phyloP scores from a whole-genome alignment of 2,329 filamentous ascomycete species.

The Clarireedia sp. region DNA sequence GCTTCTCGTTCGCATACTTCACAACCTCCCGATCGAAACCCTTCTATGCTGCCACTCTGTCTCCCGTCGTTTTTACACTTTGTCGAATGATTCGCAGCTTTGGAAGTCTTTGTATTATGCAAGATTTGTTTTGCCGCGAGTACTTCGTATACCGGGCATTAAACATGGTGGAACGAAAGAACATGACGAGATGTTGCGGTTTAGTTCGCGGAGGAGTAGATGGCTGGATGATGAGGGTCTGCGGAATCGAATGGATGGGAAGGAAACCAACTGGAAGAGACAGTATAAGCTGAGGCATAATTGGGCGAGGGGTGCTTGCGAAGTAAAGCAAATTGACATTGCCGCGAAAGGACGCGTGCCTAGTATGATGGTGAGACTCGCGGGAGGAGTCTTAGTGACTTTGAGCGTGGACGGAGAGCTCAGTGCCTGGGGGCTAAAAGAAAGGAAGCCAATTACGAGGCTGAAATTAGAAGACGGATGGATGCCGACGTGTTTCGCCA shows the following conservation, averaged over 20 bases:
- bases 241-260: conserved; percentile 22
- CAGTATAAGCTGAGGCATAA: conserved; percentile 87
- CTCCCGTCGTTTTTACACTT: conserved; percentile 65
- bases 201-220: conserved; percentile 40
- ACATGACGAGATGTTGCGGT: conserved; percentile 18
- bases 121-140: conserved; percentile 76
- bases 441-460: conserved; percentile 50
- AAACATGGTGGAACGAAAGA: conserved; percentile 29
- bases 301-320: conserved; percentile 78
- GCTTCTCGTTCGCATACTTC: conserved; percentile 75
- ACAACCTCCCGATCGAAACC: conserved; percentile 61
- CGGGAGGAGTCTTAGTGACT: conserved; percentile 70
- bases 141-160: conserved; percentile 65
- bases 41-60: conserved; percentile 57
- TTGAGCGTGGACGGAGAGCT: conserved; percentile 63
- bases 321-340: conserved; percentile 62
- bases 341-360: conserved; percentile 37
- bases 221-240: conserved; percentile 37
- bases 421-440: conserved; percentile 69
- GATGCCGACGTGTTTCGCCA: conserved; percentile 54
- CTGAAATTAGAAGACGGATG: conserved; percentile 28
- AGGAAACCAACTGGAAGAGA: conserved; percentile 68
- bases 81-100: conserved; percentile 75
- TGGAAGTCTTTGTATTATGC: conserved; percentile 89
- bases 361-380: conserved; percentile 65